These are phyloP conservation scores for Pseudofabraea citricarpa DNA, from an alignment of 2,329 filamentous ascomycete species.

Conservation along the genomic window DNA sequence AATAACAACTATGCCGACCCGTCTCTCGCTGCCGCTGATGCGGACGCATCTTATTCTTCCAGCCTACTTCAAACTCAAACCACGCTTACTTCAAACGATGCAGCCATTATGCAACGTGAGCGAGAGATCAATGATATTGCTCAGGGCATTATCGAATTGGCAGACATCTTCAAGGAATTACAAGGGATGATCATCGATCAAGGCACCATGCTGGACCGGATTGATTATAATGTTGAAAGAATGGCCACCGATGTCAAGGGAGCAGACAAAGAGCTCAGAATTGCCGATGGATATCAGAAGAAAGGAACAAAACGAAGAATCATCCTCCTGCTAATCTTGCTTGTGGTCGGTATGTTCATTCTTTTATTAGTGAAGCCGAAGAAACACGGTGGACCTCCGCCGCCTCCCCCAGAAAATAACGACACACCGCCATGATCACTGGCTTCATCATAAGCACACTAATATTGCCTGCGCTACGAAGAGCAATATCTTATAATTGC, in stretches of 20 bases:
- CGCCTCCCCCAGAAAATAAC: slow-evolving; percentile 11
- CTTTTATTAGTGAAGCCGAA: slow-evolving; percentile 66
- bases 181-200: slow-evolving; percentile 95
- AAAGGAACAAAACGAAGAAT: slow-evolving; percentile 87
- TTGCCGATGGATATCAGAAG: slow-evolving; percentile 85
- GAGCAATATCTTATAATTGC: too few species aligned
- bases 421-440: slow-evolving; percentile 20
- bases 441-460: too few species aligned
- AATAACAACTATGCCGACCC: slow-evolving; percentile 67
- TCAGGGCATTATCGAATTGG: slow-evolving; percentile 94
- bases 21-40: slow-evolving; percentile 87
- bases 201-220: slow-evolving; percentile 85
- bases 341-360: slow-evolving; percentile 85
- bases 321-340: slow-evolving; percentile 78
- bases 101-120: slow-evolving; percentile 84
- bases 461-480: too few species aligned
- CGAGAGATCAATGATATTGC: slow-evolving; percentile 97
- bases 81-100: slow-evolving; percentile 70
- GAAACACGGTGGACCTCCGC: slow-evolving; percentile 11
- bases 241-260: slow-evolving; percentile 93
- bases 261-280: slow-evolving; percentile 85
- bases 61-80: slow-evolving; percentile 73
- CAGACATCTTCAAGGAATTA: slow-evolving; percentile 93
- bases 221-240: slow-evolving; percentile 96
- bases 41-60: slow-evolving; percentile 84